Evolutionary conservation across 2,329 filamentous ascomycete genomes (phyloP), one percentile per base, ranked within the genome.

Genomic region (Paramyrothecium roridum): DNA sequence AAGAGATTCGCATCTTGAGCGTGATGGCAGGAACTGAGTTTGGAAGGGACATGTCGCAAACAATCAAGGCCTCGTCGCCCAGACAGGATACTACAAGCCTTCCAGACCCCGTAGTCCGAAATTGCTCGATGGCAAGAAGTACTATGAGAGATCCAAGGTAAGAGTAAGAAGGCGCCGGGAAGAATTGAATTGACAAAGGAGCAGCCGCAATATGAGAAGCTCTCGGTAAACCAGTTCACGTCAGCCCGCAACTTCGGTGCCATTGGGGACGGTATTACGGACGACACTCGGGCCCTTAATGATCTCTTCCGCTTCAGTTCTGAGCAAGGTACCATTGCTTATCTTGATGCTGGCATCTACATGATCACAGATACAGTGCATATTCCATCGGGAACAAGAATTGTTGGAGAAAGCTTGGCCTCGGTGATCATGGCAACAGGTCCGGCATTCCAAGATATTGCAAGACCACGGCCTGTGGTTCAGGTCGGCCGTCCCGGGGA

Each of bases 111-210:
- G 65, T 12, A 67, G 59, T 48, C 33, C 40, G 10, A 61, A 64
- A 10, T 82, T 93, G 2, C 74, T 89, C 2, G 73, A 80, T 48
- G 71, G 72, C 16, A 67, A 67, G 17, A 73, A 77, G 22, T 85
- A 90, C 67, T 92, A 89, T 67, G 85, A 89, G 65, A 83, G 87
- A 19, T 88, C 89, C 61, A 91, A 90, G 62, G 66, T 63, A 20
- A 21, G 62, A 49, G 20, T 16, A 3, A 11, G 16, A 7, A 1
- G 8, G 8, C 8, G 16, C 6, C 34, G 48, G 10, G 26, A 30
- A 10, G 26, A 30, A 4, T 30, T 30, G n/a, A 30, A 6, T 43
- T 59, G n/a, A 61, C 19, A 8, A 13, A 17, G 13, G 8, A 2
- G 8, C 13, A 71, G 78, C 91, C 91, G 7, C 84, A 90, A 61